phyloP scores from a whole-genome alignment of 169 alveolate species.

The Neospora caninum region DNA sequence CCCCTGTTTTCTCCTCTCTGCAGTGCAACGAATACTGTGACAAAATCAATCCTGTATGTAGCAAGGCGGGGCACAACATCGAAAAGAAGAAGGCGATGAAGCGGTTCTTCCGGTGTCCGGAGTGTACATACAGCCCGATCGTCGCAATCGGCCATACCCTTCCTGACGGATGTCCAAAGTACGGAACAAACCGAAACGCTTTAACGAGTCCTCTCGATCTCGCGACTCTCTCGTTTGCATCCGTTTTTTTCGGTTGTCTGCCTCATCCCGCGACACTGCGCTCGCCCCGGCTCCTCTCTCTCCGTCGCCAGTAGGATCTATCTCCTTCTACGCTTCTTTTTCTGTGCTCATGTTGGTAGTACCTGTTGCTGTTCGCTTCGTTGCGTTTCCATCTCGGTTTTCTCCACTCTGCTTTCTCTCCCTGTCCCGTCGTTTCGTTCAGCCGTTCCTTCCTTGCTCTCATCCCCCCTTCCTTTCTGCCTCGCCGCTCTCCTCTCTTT shows the following conservation, averaged over 20 bases:
- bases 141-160: constrained; percentile 37
- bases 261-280: neutral
- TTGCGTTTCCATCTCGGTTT: neutral
- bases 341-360: too few species aligned
- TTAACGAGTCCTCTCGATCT: neutral
- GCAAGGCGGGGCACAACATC: neutral
- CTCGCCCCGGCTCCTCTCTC: too few species aligned
- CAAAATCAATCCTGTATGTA: constrained; percentile 23
- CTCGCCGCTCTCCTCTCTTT: too few species aligned
- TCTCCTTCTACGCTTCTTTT: neutral
- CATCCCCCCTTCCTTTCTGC: too few species aligned
- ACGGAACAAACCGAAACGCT: neutral
- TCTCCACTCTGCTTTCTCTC: neutral
- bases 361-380: too few species aligned
- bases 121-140: constrained; percentile 21
- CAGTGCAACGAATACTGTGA: constrained; percentile 28
- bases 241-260: neutral
- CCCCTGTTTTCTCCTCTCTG: neutral
- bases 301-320: neutral
- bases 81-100: neutral
- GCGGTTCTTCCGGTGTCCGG: constrained; percentile 34
- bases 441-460: neutral
- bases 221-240: neutral
- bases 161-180: constrained; percentile 27
- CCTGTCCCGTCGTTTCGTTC: neutral